A percentile compares a stretch with the other conserved stretches of the same genome.
phyloP scores from a whole-genome alignment of 352 stramenopile species.

The Phytophthora europaea region DNA sequence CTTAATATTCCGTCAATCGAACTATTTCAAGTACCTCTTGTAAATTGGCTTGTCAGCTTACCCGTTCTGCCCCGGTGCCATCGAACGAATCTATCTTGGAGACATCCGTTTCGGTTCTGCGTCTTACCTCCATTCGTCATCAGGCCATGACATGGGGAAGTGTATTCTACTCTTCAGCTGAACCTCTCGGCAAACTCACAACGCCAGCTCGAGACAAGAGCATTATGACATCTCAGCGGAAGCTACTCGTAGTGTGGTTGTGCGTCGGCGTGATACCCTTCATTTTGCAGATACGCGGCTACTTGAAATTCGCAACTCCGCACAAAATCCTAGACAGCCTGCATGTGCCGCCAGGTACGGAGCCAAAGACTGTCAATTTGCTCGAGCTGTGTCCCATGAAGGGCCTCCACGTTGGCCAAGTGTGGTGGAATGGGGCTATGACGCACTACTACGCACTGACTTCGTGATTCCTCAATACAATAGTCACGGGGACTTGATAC shows the following conservation, averaged over 20 bases:
- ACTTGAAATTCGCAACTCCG: constrained; percentile 1
- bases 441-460: constrained; percentile 12
- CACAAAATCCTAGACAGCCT: constrained; percentile 2
- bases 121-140: not conserved
- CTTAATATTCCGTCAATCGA: no score
- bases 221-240: not conserved
- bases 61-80: no score
- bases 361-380: not conserved
- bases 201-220: not conserved
- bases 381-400: not conserved
- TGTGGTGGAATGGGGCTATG: not conserved
- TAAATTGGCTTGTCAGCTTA: no score
- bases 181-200: not conserved
- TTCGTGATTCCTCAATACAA: constrained; percentile 17
- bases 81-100: not conserved
- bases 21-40: no score
- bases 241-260: not conserved
- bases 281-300: not conserved
- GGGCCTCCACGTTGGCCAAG: not conserved
- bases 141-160: not conserved
- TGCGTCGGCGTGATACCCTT: not conserved
- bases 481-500: constrained; percentile 5
- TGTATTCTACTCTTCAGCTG: not conserved
- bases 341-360: not conserved
- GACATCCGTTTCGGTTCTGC: not conserved